Evolutionary conservation across 768 basidiomycete genomes (phyloP), one percentile per base, ranked within the genome.

Genomic region (Lactarius deliciosus): DNA sequence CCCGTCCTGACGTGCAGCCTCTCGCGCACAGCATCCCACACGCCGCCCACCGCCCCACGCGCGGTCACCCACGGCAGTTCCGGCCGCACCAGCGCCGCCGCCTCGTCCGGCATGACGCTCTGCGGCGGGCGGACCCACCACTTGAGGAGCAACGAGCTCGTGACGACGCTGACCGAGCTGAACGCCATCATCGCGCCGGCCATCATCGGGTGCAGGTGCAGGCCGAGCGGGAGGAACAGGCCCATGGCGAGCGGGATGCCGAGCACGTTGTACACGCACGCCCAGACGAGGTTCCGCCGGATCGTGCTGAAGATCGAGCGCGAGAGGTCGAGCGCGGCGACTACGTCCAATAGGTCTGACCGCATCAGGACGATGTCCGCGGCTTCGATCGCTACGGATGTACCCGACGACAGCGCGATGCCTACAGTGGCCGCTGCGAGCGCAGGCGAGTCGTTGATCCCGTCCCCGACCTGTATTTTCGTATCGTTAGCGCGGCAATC

Each of bases 181-280:
- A 94, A 95, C 30, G 97, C 97, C 97, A 99, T 99, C 32, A 96
- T 96, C 3, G 90, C 94, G n/a, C 94, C 96, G 0, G 97, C 94
- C 79, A 95, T 86, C 96, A 98, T 98, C 10, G 97, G 97, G 72
- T 95, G 97, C 75, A 98, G 87, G 76, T 95, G 93, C 34, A 96
- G 70, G 16, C 94, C 94, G 75, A 94, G 84, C 0, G 97, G 97
- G 15, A 98, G 82, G 80, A 99, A 88, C 57, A 98, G 64, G 30
- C 97, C 97, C 97, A 99, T 99, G 25, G 97, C 97, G 56, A 98
- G 86, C 20, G 97, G 97, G 66, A 99, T 96, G 63, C 94, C 92
- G 64, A 96, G 78, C 40, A 96, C 75, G 73, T 98, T 97, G 80
- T 97, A 97, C 61, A 96, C 81, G 74, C 94, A 97, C 16, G 97